These are phyloP conservation scores for Scleroderma citrinum DNA, from an alignment of 768 basidiomycete genomes.

Conservation along the genomic window DNA sequence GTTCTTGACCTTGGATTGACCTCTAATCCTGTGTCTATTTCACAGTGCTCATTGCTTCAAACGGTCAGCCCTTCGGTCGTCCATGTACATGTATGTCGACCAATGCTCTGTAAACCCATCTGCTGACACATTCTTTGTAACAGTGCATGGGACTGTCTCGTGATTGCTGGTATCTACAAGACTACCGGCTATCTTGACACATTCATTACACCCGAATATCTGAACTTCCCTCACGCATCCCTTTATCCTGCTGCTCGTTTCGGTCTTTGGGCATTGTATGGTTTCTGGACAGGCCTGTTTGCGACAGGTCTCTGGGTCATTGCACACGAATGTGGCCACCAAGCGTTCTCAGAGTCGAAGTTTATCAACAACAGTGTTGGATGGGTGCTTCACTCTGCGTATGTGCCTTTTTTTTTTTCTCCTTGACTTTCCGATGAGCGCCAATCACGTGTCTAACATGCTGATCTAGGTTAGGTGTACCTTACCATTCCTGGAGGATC, in stretches of 20 bases:
- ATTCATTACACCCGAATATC: conserved; percentile 47
- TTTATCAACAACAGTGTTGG: conserved; percentile 88
- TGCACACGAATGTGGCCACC: conserved; percentile 94
- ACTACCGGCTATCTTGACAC: conserved; percentile 57
- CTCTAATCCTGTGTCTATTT: neutral
- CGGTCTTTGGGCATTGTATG: conserved; percentile 74
- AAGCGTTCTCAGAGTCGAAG: conserved; percentile 92
- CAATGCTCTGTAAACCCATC: neutral
- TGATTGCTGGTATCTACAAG: conserved; percentile 67
- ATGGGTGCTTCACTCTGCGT: conserved; percentile 89
- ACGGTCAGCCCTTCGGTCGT: conserved; percentile 79
- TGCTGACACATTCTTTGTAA: conserved; percentile 9
- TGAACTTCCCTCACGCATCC: conserved; percentile 53
- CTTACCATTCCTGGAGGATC: conserved; percentile 96
- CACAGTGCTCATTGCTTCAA: conserved; percentile 79
- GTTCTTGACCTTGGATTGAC: conserved; percentile 1
- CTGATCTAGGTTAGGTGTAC: conserved; percentile 75
- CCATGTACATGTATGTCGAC: conserved; percentile 62
- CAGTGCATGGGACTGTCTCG: conserved; percentile 69
- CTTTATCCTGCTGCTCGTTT: conserved; percentile 59
- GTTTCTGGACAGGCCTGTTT: conserved; percentile 78
- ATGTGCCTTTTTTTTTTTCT: conserved; percentile 26
- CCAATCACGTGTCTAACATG: conserved; percentile 20
- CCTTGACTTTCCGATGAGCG: neutral
- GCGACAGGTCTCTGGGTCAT: conserved; percentile 95